Base-by-base conservation (phyloP, 805 yeast species). In the Komagataella phaffii region DNA sequence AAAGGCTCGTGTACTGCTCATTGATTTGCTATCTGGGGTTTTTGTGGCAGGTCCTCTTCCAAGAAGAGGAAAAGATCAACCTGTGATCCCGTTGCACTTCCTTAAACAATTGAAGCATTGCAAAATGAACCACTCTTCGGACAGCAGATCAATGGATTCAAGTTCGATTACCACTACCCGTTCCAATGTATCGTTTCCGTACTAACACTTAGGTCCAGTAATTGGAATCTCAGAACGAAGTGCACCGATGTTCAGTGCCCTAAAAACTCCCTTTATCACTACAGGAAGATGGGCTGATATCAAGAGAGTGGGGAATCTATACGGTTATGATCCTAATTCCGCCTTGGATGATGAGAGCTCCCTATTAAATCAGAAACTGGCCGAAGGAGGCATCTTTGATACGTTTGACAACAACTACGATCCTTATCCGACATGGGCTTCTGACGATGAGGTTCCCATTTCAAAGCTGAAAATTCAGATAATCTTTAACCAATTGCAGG, bases 401-500 rank as follows among this genome's bases (percentile, higher is more conserved):
- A 63, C 65, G 7, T 75, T 71, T 55, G 74, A 71, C 23, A 64
- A 62, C 49, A 61, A 69, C 49, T 69, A 72, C 56, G 80, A 78
- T 53, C 76, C 77, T 53, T 79, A 75, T 59, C 81, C 85, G 1
- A 60, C 76, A 6, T 81, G 85, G 85, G 40, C 49, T 7, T 63
- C 68, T 3, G 58, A 61, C 2, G 64, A 61, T 3, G 59, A 66
- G 2, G 68, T 71, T 3, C 85, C 86, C 1, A 73, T 81, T 14
- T 58, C 75, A 1, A 67, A 72, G 50, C 71, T 67, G 46, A 79
- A 77, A 24, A 45, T 45, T 3, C 30, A 45, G n/a, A 7, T 21
- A 3, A 77, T 86, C 7, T 85, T 90, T 61, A 64, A 67, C 23
- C 76, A 76, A 24, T 63, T 90, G 49, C 71, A 78, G n/a, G 59